Evolutionary conservation across 2,329 filamentous ascomycete genomes (phyloP), one percentile per base, ranked within the genome.

Genomic region (Chaetomium sp.): DNA sequence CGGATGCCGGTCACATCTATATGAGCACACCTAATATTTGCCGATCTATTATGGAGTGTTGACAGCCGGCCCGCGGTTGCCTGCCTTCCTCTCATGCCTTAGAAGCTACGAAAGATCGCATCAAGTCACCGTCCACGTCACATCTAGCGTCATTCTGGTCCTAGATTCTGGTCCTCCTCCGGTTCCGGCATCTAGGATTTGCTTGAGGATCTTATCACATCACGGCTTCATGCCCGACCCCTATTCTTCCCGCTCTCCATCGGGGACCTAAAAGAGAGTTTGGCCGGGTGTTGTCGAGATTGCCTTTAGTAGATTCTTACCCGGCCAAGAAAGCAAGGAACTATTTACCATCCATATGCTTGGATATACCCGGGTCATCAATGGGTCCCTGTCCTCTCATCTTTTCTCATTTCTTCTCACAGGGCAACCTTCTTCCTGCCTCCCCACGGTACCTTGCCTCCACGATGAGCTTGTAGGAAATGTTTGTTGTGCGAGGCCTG

Each of bases 1-100:
- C 70, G 70, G 68, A 64, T 68, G 68, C 70, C 70, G 70, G 68
- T 69, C 62, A 65, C 66, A 70, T 59, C 66, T 67, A 63, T 60
- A 63, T 35, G 35, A 63, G 23, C 42, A 57, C 35, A 67, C 47
- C 62, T 66, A 61, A 64, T 29, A 6, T 33, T 42, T 35, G 31
- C n/a, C 8, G 58, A 60, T 53, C 45, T 21, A 16, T 42, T 16
- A 21, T 53, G 45, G 33, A 19, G 47, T 27, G 9, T 31, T 38
- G 27, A 3, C 23, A 16, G 21, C 21, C 9, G 25, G 19, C 13
- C 56, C 16, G 29, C 38, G 4, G 9, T 23, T 16, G 12, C 5
- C 35, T 35, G 23, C 16, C 5, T 9, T 9, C 51, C 3, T 19
- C 12, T 35, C 29, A 54, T 35, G 51, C 51, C 29, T 35, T 54